Evolutionary conservation across 495 filamentous ascomycete species (phyloP), one percentile per base, ranked within the genome.

Genomic region (Xylaria palmicola): DNA sequence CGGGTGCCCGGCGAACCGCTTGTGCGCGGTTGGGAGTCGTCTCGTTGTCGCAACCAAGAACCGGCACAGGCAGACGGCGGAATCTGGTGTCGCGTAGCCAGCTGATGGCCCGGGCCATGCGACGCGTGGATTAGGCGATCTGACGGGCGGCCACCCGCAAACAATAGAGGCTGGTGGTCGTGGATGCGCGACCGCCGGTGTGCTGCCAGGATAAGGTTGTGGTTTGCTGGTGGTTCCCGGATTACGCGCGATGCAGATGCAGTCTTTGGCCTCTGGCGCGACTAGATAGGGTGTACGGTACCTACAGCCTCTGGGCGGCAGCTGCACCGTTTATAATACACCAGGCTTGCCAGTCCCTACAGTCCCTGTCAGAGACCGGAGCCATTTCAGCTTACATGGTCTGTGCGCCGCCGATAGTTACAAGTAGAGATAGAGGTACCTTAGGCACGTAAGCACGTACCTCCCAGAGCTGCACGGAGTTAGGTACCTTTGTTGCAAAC

Each of bases 21-120:
- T n/a, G 27, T 52, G 57, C 47, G 26, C 29, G n/a, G 20, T 20
- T 12, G 6, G 22, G 37, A 41, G 4, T 34, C 19, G 57, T 32
- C 17, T 32, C 39, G 56, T 36, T 43, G 47, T 59, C 56, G 56
- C 56, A 49, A 49, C 43, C 27, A 27, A 39, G 17, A 22, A 37
- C 22, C 26, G 13, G 45, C 44, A 44, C 56, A 51, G n/a, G 56
- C 19, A 6, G 20, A 26, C 32, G 19, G 36, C 19, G 7, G 32
- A 24, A 40, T 51, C 15, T 32, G 34, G 56, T 6, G 45, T 30
- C 24, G 43, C 45, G 56, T 59, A n/a, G 56, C 7, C 27, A 29
- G 30, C 43, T 36, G 12, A 32, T 36, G 22, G 27, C 6, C 27
- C 34, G 6, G 19, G 47, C 57, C 26, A 60, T 51, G 57, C 8